Conservation (phyloP, 2,329 filamentous ascomycete species). For the Epichloe glyceriae region DNA sequence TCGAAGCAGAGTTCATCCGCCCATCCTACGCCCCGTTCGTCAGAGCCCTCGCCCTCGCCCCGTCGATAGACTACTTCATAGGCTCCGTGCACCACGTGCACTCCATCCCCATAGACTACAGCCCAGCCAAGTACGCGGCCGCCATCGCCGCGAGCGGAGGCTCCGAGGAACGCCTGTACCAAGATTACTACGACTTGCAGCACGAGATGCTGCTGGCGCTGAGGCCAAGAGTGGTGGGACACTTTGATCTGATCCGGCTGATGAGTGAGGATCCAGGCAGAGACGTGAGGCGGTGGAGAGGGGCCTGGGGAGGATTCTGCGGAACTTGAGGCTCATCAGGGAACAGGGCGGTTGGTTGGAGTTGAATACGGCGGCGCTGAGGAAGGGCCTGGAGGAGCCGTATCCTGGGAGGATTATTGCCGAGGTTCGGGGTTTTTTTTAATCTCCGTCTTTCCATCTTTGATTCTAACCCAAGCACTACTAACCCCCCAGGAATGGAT, state of each 20-base stretch:
- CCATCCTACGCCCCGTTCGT: slow-evolving; percentile 48
- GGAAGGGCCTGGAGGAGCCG: slow-evolving; percentile 83
- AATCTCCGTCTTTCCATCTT: not conserved
- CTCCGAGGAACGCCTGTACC: slow-evolving; percentile 60
- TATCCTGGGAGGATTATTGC: slow-evolving; percentile 76
- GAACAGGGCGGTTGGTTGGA: slow-evolving; percentile 74
- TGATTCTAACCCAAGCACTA: not conserved
- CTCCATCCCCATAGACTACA: slow-evolving; percentile 80
- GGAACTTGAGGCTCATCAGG: slow-evolving; percentile 61
- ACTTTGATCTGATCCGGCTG: slow-evolving; percentile 85
- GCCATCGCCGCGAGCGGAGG: slow-evolving; percentile 24
- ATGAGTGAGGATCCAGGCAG: slow-evolving; percentile 56
- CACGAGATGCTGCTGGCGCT: slow-evolving; percentile 63
- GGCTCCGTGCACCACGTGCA: slow-evolving; percentile 87
- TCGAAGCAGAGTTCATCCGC: slow-evolving; percentile 89
- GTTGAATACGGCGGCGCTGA: slow-evolving; percentile 73
- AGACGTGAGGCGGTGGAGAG: slow-evolving; percentile 42
- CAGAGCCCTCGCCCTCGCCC: slow-evolving; percentile 41
- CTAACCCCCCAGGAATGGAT: slow-evolving; percentile 54
- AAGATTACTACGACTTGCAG: slow-evolving; percentile 82
- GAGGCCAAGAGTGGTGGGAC: slow-evolving; percentile 68
- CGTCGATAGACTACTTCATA: slow-evolving; percentile 76
- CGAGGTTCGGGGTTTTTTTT: slow-evolving; percentile 40
- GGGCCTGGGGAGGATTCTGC: slow-evolving; percentile 61
- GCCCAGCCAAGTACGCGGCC: slow-evolving; percentile 49